A percentile compares a stretch with the other conserved stretches of the same genome.
phyloP scores from a whole-genome alignment of 768 basidiomycete genomes.

The Termitomyces sp. region DNA sequence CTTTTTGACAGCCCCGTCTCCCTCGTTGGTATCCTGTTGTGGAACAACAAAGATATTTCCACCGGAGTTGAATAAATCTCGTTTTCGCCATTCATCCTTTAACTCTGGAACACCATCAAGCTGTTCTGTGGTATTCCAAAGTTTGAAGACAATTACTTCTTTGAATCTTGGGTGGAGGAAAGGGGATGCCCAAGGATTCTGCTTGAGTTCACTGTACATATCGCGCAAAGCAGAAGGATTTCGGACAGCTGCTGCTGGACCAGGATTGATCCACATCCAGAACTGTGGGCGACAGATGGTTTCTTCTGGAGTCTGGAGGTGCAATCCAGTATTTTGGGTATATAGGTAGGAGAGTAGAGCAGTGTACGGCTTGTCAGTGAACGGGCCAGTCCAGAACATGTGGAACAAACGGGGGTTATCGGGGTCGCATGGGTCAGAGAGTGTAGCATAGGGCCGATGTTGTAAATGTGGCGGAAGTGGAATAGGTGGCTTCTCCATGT shows the following conservation, averaged over 20 bases:
- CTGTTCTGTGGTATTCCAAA: constrained; percentile 99
- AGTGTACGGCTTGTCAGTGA: constrained; percentile 98
- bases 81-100: constrained; percentile 82
- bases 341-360: constrained; percentile 92
- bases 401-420: constrained; percentile 90
- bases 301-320: constrained; percentile 51
- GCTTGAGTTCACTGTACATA: constrained; percentile 79
- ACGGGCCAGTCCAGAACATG: constrained; percentile 99
- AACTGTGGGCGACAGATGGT: constrained; percentile 82
- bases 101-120: constrained; percentile 89
- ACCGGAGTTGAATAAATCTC: constrained; percentile 85
- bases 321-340: constrained; percentile 90
- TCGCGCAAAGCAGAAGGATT: constrained; percentile 77
- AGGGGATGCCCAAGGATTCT: constrained; percentile 92
- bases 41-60: constrained; percentile 72
- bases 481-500: constrained; percentile 56
- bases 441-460: constrained; percentile 55
- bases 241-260: constrained; percentile 87
- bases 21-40: constrained; percentile 27
- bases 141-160: constrained; percentile 89
- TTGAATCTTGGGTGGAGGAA: constrained; percentile 92
- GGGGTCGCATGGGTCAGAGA: constrained; percentile 69
- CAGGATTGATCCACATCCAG: constrained; percentile 99
- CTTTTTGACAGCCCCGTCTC: constrained; percentile 19
- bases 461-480: constrained; percentile 44